Base-by-base conservation (phyloP, 2,329 filamentous ascomycete species). In the Hortaea werneckii region DNA sequence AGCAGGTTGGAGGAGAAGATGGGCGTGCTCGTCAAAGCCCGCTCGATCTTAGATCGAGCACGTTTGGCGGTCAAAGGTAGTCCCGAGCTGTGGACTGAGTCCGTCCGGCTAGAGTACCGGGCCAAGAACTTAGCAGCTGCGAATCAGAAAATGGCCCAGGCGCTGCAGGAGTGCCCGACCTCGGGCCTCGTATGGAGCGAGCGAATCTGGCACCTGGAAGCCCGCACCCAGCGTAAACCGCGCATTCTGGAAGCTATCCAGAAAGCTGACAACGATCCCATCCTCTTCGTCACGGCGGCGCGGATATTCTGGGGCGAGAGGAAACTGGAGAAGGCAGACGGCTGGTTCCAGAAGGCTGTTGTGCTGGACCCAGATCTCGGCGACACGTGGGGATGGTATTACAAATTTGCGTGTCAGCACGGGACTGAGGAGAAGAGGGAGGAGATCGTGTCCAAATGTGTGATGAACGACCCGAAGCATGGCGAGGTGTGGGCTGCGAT, bases 381-480 rank as follows among this genome's bases (percentile, higher is more conserved):
- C 42, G 94, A 98, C 69, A 85, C 82, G 8, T 98, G 94, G 94
- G 90, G 88, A 13, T 98, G 90, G 90, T 98, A 95, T 66, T 92
- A 88, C 66, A 89, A 90, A 65, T 98, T 96, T 65, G 62, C 96
- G 53, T 64, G 81, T 55, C 87, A 95, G 72, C 89, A 98, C 68
- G 94, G 92, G 7, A 95, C 88, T 5, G 83, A 87, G 61, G 90
- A 95, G 72, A 98, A 96, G 80, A 76, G 84, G 59, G 78, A 74
- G 29, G 92, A 96, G 61, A 83, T 95, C 29, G 65, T 95, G 5
- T 74, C 73, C 47, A 95, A 94, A 69, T 89, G 86, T 56, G 74
- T 85, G 29, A 69, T 83, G 41, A 89, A 82, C 47, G 92, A 96
- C 65, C 94, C 94, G 3, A 81, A 82, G 57, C 88, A 98, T 65